These are phyloP conservation scores for Klebsormidium nitens DNA, from an alignment of 139 green algal genomes.

Conservation along the genomic window DNA sequence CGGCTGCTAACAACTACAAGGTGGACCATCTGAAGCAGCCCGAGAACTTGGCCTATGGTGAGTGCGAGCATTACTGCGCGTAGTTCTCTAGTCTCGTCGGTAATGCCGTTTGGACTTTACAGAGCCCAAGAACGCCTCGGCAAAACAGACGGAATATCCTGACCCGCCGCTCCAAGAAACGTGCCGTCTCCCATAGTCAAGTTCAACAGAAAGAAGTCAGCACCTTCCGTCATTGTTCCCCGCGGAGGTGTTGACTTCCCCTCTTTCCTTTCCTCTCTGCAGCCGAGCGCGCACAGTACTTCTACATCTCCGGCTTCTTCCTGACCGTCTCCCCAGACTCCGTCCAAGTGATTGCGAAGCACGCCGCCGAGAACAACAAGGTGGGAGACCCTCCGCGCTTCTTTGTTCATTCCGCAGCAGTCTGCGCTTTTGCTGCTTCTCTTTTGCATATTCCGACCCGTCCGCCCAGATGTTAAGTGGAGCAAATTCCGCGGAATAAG, in stretches of 20 bases:
- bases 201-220: too few relatives aligned
- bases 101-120: constrained; percentile 1
- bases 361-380: constrained; percentile 80
- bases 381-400: constrained; percentile 28
- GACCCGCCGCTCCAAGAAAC: too few relatives aligned
- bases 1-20: constrained; percentile 99
- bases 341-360: constrained; percentile 77
- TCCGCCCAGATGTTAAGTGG: too few relatives aligned
- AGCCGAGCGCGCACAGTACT: constrained; percentile 78
- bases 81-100: not conserved
- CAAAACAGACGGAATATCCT: too few relatives aligned
- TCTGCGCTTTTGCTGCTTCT: too few relatives aligned
- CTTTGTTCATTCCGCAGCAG: not conserved
- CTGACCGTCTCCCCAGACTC: constrained; percentile 89
- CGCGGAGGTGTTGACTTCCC: not conserved
- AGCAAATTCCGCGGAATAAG: too few relatives aligned
- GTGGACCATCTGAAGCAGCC: constrained; percentile 46
- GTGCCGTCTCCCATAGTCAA: too few relatives aligned
- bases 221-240: too few relatives aligned
- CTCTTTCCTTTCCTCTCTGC: not conserved
- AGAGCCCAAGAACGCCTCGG: too few relatives aligned
- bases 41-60: constrained; percentile 67
- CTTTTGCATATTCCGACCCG: too few relatives aligned
- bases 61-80: not conserved
- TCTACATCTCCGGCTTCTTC: constrained; percentile 95